Conservation (phyloP, 2,329 filamentous ascomycete species). For the Lecanoromycetidae sp. region DNA sequence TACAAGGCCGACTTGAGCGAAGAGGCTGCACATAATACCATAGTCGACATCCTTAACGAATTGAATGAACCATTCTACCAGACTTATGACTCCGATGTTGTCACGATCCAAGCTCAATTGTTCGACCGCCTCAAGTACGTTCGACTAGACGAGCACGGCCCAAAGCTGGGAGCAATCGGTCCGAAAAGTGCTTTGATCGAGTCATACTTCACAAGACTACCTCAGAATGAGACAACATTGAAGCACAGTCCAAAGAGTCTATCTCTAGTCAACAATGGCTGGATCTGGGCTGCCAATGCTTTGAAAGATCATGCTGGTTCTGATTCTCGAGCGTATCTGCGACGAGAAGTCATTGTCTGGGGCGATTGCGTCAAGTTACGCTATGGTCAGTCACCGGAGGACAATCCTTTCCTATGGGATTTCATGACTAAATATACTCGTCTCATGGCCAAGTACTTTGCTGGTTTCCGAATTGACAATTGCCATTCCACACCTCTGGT, state of each 20-base stretch:
- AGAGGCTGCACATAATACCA: constrained; percentile 40
- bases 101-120: constrained; percentile 76
- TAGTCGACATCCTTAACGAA: constrained; percentile 60
- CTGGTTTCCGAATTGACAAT: constrained; percentile 93
- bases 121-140: constrained; percentile 94
- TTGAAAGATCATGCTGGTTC: constrained; percentile 88
- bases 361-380: constrained; percentile 95
- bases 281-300: constrained; percentile 97
- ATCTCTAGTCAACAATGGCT: constrained; percentile 87
- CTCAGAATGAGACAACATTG: constrained; percentile 62
- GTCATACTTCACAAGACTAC: constrained; percentile 85
- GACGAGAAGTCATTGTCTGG: constrained; percentile 94
- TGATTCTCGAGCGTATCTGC: constrained; percentile 81
- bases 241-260: constrained; percentile 65
- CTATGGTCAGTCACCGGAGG: constrained; percentile 66
- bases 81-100: constrained; percentile 77
- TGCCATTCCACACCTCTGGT: constrained; percentile 92
- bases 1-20: constrained; percentile 44
- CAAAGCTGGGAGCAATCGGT: constrained; percentile 69
- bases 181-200: constrained; percentile 73
- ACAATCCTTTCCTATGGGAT: constrained; percentile 90
- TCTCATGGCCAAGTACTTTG: constrained; percentile 87
- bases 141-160: constrained; percentile 82
- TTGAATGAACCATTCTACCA: constrained; percentile 80
- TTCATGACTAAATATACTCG: constrained; percentile 90